Evolutionary conservation across 805 yeast genomes (phyloP).

Genomic region (Nakazawaea wyomingensis): DNA sequence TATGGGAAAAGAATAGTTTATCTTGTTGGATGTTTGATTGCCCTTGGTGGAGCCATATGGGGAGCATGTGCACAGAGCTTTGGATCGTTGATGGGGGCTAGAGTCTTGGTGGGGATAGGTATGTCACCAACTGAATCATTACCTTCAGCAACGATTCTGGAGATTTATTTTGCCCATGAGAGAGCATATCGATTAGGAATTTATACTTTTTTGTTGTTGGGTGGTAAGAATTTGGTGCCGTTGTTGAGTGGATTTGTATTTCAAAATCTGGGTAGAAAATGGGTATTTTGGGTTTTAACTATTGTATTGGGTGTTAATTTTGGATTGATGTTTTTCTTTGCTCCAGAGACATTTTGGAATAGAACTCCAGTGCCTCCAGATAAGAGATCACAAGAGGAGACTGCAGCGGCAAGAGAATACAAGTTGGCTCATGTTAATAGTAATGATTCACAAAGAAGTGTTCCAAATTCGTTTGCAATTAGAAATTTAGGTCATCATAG

Average conservation of each 20-base stretch:
- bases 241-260: conserved; percentile 50
- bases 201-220: conserved; percentile 49
- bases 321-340: conserved; percentile 43
- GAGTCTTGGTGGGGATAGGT: conserved; percentile 56
- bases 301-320: conserved; percentile 45
- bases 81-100: conserved; percentile 50
- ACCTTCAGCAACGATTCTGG: conserved; percentile 57
- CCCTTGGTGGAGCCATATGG: conserved; percentile 49
- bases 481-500: not conserved
- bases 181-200: conserved; percentile 42
- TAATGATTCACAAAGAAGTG: not conserved
- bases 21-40: conserved; percentile 39
- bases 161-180: conserved; percentile 51
- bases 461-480: conserved; percentile 8
- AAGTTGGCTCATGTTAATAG: conserved; percentile 14
- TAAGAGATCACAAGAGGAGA: conserved; percentile 42
- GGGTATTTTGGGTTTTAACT: conserved; percentile 57
- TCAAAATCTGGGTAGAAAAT: conserved; percentile 43
- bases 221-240: conserved; percentile 56
- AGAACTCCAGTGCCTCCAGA: conserved; percentile 46
- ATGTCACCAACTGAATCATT: conserved; percentile 57
- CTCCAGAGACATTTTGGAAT: conserved; percentile 64
- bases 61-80: conserved; percentile 45
- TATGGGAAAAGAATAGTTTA: conserved; percentile 57
- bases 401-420: conserved; percentile 38